Percentiles rank a stretch among this genome's conserved stretches.
Evolutionary conservation across 208 protist genomes (phyloP).

Genomic region (Phytomonas francai): DNA sequence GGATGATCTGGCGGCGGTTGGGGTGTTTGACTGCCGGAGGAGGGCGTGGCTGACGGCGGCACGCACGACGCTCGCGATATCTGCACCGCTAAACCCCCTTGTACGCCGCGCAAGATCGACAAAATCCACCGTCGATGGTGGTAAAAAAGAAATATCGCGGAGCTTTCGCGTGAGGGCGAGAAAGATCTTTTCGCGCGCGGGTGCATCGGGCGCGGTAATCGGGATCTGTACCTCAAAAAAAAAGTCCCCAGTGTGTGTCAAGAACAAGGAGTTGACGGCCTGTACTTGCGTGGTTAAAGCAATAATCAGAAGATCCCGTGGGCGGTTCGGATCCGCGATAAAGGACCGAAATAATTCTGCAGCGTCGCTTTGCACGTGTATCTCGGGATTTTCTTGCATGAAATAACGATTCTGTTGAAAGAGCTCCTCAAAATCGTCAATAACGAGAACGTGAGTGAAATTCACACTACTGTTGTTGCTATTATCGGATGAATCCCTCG

Average conservation of each 20-base stretch:
- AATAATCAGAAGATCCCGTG: conserved; percentile 91
- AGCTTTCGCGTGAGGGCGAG: conserved; percentile 90
- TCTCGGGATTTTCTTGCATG: conserved; percentile 90
- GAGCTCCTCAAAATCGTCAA: conserved; percentile 99
- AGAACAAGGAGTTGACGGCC: conserved; percentile 86
- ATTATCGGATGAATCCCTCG: not conserved
- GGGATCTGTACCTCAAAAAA: conserved; percentile 93
- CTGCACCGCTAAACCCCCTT: conserved; percentile 96
- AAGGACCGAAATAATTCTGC: conserved; percentile 97
- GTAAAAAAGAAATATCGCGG: conserved; percentile 72
- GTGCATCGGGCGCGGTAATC: conserved; percentile 74
- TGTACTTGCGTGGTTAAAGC: conserved; percentile 91
- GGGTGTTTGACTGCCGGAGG: conserved; percentile 25
- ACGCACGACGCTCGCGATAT: conserved; percentile 85
- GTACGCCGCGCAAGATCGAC: conserved; percentile 86
- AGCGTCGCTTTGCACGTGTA: conserved; percentile 96
- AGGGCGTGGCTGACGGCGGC: conserved; percentile 78
- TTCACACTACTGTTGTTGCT: not conserved
- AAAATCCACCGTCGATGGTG: conserved; percentile 83
- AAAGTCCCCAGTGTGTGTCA: conserved; percentile 88
- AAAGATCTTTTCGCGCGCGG: conserved; percentile 84
- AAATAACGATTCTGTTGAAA: conserved; percentile 90
- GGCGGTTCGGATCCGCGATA: conserved; percentile 87
- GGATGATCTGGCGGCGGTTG: not conserved
- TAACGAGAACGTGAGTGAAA: conserved; percentile 99